Evolutionary conservation across 2,329 filamentous ascomycete genomes (phyloP), one percentile per base, ranked within the genome.

Genomic region (Fonsecaea pugnacius): DNA sequence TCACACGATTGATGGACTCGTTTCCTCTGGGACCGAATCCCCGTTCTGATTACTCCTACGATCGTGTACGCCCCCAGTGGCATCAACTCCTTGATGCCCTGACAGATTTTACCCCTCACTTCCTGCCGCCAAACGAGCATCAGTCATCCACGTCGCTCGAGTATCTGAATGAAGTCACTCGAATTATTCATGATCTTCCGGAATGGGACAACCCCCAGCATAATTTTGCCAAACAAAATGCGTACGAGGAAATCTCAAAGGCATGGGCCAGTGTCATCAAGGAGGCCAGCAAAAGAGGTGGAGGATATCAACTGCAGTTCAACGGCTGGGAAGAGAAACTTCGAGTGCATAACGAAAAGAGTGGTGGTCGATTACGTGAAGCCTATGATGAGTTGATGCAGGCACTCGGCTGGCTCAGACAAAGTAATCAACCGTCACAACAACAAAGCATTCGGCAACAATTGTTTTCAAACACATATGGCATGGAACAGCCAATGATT

Each of bases 41-140:
- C 12, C 91, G 88, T 64, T 92, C 92, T 48, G 94, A 98, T 76
- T 98, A 98, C 78, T 89, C 92, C 57, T 99, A 97, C 77, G 96
- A 97, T 75, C 88, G 95, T 71, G 91, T 98, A 60, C 91, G 90
- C 71, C 90, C 93, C 69, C 87, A 90, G 40, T 83, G 98, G 18
- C 81, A 87, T 30, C 88, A 91, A 63, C 85, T 99, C 27, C 87
- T 97, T 65, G 92, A 97, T 64, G 92, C 95, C 50, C 84, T 99
- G 51, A 89, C 90, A 75, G 95, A 99, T 74, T 99, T 96, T 75
- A 98, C 93, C 0, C 92, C 92, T 3, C 92, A 98, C 76, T 99
- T 96, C 73, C 87, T 99, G 2, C 95, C 95, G 12, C 95, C 95
- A 0, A 90, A 91, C 73, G 95, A 99, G 79, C 83, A 86, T 1